These are phyloP conservation scores for Anastatica hierochuntica DNA, from an alignment of 345 rosid genomes.

Conservation along the genomic window DNA sequence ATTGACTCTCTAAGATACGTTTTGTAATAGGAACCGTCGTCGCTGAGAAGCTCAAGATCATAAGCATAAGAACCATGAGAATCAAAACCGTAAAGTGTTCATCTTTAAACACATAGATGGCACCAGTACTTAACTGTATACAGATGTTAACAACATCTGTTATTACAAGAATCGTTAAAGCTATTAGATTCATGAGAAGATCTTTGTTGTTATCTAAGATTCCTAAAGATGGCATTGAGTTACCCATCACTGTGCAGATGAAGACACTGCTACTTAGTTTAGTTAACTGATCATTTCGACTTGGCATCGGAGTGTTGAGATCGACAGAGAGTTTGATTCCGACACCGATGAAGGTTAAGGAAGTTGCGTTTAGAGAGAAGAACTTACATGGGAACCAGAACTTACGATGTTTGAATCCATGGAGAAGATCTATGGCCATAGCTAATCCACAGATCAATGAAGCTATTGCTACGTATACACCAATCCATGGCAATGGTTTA, in stretches of 20 bases:
- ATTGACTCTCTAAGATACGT: not conserved
- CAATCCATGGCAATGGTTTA: constrained; percentile 76
- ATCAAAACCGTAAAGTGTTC: constrained; percentile 45
- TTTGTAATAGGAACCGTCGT: constrained; percentile 5
- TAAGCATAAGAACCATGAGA: not conserved
- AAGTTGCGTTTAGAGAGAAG: constrained; percentile 69
- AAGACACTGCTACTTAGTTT: constrained; percentile 76
- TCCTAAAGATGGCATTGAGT: constrained; percentile 86
- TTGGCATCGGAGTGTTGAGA: constrained; percentile 88
- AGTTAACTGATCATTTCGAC: constrained; percentile 66
- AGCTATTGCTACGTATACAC: constrained; percentile 69
- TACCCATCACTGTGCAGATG: constrained; percentile 67
- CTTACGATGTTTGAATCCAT: constrained; percentile 46
- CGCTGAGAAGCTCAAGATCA: constrained; percentile 7
- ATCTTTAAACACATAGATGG: constrained; percentile 40
- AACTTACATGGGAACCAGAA: constrained; percentile 69
- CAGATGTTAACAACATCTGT: constrained; percentile 60
- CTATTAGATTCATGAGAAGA: constrained; percentile 43
- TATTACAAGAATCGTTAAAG: constrained; percentile 62
- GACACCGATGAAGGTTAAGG: constrained; percentile 58
- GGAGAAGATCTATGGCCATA: constrained; percentile 59
- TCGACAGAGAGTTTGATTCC: constrained; percentile 78
- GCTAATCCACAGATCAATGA: constrained; percentile 59
- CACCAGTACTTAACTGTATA: constrained; percentile 75
- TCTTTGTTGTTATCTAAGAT: constrained; percentile 54